Base-by-base conservation (phyloP, 2,329 filamentous ascomycete genomes). In the Gaeumannomyces sp. region DNA sequence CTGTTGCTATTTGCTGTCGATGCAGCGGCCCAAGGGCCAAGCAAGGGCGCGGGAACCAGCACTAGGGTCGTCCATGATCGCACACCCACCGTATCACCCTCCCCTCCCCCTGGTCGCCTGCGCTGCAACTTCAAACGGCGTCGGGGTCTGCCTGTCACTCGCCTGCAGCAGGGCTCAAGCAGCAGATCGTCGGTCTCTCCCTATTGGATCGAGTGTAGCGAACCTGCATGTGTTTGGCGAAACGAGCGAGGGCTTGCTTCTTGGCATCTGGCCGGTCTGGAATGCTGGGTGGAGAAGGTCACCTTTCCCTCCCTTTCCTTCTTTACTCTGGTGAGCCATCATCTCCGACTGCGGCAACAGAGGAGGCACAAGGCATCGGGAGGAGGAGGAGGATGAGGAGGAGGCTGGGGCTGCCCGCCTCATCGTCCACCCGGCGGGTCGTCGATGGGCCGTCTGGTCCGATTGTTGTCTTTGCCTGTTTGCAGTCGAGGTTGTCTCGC, bases 201-300 rank as follows among this genome's bases (percentile, higher is more conserved):
- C 45, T 25, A 53, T 53, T 53, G 45, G 45, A 25, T 53, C 45
- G 45, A n/a, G n/a, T 25, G 19, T 53, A 53, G n/a, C 45, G n/a
- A 53, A 53, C 45, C 45, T 25, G 45, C 45, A 53, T n/a, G n/a
- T 53, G n/a, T 53, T 53, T n/a, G 45, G 45, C 45, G 45, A 53
- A n/a, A 25, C 45, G 45, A 53, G 22, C 45, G n/a, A 53, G 19
- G 45, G 19, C n/a, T 10, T 53, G 45, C 45, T 53, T n/a, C n/a
- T 53, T n/a, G 19, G 45, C 8, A 22, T 53, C 45, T 53, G 16
- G 45, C 19, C 45, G 7, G 45, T 6, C 45, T 10, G 22, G 45
- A 5, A 53, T 53, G 7, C 10, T n/a, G 22, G 16, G 38, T 16
- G 6, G 38, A 19, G 38, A 45, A 45, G 14, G 38, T 45, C 5